Evolutionary conservation across 768 basidiomycete genomes (phyloP), one percentile per base, ranked within the genome.

Genomic region (Leccinum boreale): DNA sequence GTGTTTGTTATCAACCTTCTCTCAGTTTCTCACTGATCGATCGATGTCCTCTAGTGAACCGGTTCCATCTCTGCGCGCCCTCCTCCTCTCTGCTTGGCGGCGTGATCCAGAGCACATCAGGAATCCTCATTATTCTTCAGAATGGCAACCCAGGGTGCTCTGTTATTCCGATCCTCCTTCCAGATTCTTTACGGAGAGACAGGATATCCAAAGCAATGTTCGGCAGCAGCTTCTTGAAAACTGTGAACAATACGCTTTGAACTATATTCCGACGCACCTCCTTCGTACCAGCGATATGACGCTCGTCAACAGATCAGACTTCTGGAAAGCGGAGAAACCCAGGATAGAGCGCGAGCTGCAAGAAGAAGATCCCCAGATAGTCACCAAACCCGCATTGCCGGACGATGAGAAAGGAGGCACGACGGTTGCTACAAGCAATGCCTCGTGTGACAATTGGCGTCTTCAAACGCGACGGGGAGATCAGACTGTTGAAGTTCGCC

Each of bases 231-330:
- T 46, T 23, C 23, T 46, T 19, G 45, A 46, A 19, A 46, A 46
- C 14, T 46, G 45, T 21, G 45, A 46, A 46, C 21, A 46, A 46
- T 46, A 46, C 23, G 45, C 63, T 21, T 47, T 58, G 28, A 69
- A 66, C n/a, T 55, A 60, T 17, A 50, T 67, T 26, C 66, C 67
- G 24, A 45, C 65, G 4, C 59, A 51, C 21, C 57, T 67, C 12
- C 54, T 67, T 35, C 51, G 56, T 29, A 53, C 66, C 31, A 42
- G 49, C 23, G 65, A 66, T 8, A 69, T 57, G 65, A 29, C 35
- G 17, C 54, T 64, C 11, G 42, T 67, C 2, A 54, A 52, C 5
- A 56, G 61, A 28, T 29, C 53, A 9, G 52, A 65, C 9, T 60
- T 50, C 17, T 63, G 62, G 62, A 50, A 60, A 11, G 47, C 44